Evolutionary conservation across 169 alveolate genomes (phyloP), one percentile per base, ranked within the genome.

Genomic region (Neospora caninum): DNA sequence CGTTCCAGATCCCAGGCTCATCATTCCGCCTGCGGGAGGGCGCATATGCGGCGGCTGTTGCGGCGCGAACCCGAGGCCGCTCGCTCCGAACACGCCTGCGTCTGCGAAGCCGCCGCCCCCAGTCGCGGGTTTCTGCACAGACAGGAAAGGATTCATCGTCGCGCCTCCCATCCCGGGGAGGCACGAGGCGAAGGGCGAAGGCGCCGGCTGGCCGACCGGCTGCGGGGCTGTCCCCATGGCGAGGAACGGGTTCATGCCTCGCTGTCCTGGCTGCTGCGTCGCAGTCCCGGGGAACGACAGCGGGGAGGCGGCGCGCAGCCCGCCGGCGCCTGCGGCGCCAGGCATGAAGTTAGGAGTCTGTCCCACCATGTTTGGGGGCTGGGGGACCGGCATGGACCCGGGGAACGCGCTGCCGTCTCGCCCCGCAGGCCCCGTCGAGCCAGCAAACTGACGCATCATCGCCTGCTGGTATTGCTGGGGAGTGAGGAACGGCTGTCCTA

Each of bases 381-480:
- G 34, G 34, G 82, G 34, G 58, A 13, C 13, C 22, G 58, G 58
- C 73, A 9, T 29, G 31, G 73, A 27, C 31, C 73, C 73, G 31
- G 34, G 73, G 7, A 73, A 73, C 84, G n/a, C n/a, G 84, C 41
- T 43, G 25, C 45, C 84, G 4, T 49, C 88, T 7, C 20, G 53
- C 38, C 41, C 64, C 9, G 36, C 41, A 0, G 67, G 34, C 34
- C 41, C 64, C 16, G 89, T 67, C 29, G 89, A 4, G 36, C 54
- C 89, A 0, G 89, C 69, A 20, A 82, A 41, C 64, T 82, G 89
- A 64, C 16, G 86, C 22, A 13, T 43, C 49, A 78, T 0, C 27
- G 45, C 45, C 86, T 13, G 45, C 86, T 78, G 86, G 42, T 78
- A 78, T 43, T 78, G 86, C 86, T 70, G 83, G 38, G 22, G 45